These are phyloP conservation scores for Flaveria bidentis DNA, from an alignment of 129 eudicot genomes.

Conservation along the genomic window DNA sequence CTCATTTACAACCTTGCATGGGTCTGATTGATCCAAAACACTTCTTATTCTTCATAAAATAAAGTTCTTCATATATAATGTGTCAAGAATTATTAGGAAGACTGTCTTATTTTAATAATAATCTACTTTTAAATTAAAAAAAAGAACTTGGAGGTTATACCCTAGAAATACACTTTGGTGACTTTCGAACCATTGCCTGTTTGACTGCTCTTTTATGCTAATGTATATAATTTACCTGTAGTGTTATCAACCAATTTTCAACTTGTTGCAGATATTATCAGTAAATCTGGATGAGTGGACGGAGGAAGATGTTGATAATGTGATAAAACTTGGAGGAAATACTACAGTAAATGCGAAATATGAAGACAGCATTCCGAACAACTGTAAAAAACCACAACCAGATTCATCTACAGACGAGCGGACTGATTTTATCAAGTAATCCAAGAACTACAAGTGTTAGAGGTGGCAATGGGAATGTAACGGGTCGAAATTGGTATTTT, in stretches of 20 bases:
- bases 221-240: not conserved
- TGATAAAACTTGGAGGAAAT: constrained; percentile 79
- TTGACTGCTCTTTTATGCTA: not conserved
- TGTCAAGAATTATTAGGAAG: not conserved
- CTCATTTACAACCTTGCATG: constrained; percentile 3
- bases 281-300: constrained; percentile 93
- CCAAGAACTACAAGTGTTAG: constrained; percentile 3
- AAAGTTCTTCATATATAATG: not conserved
- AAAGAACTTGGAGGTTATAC: not conserved
- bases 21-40: not conserved
- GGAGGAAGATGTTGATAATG: constrained; percentile 74
- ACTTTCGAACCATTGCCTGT: not conserved
- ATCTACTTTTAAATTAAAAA: not conserved
- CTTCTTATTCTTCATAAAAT: not conserved
- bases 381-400: constrained; percentile 63
- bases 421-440: constrained; percentile 75
- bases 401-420: constrained; percentile 79
- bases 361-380: constrained; percentile 71
- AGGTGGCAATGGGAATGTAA: not conserved
- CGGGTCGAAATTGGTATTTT: not conserved
- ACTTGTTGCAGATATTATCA: constrained; percentile 64
- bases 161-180: not conserved
- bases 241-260: constrained; percentile 4
- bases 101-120: too few relatives aligned
- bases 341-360: constrained; percentile 59